Percentiles rank a stretch among this genome's conserved stretches.
These are phyloP conservation scores for Colletotrichum shisoi DNA, from an alignment of 2,329 filamentous ascomycete species.

Conservation along the genomic window DNA sequence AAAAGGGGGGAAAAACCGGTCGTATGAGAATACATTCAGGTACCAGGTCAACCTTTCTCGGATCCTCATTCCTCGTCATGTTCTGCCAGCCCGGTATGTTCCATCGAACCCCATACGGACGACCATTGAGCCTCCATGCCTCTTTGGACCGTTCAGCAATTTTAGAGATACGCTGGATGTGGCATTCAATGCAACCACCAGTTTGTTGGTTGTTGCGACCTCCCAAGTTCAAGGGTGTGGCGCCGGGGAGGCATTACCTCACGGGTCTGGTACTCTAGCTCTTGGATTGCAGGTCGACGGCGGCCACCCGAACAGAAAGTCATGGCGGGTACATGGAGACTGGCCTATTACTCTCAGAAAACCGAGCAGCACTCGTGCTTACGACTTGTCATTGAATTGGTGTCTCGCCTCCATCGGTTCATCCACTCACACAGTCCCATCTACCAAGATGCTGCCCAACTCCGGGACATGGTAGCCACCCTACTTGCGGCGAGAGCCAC, in stretches of 20 bases:
- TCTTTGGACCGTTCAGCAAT: background rate
- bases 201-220: background rate
- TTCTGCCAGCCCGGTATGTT: background rate
- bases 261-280: background rate
- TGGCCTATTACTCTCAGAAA: background rate
- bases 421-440: conserved; percentile 9
- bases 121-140: background rate
- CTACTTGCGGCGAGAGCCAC: background rate
- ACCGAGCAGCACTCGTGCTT: background rate
- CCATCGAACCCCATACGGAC: background rate
- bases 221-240: background rate
- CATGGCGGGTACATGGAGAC: background rate
- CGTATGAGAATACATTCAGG: background rate
- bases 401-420: background rate
- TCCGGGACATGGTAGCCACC: background rate
- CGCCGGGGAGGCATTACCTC: background rate
- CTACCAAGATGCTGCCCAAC: background rate
- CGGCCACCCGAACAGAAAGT: background rate
- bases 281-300: background rate
- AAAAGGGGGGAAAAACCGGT: conserved; percentile 1
- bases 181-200: background rate
- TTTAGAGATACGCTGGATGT: background rate
- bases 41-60: background rate
- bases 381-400: background rate
- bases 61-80: background rate